These are phyloP conservation scores for Lactarius sanguifluus DNA, from an alignment of 768 basidiomycete genomes.

Conservation along the genomic window DNA sequence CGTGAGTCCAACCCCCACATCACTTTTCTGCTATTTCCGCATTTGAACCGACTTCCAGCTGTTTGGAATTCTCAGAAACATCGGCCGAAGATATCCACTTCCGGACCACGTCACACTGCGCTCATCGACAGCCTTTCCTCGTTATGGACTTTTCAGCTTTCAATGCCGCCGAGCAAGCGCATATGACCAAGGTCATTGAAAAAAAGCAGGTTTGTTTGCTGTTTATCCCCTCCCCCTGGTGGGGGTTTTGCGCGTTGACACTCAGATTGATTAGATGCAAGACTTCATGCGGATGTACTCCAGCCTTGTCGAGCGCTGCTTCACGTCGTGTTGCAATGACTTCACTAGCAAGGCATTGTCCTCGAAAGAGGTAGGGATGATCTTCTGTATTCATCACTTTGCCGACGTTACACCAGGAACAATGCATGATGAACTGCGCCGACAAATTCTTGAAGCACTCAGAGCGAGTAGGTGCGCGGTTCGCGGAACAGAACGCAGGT, in stretches of 20 bases:
- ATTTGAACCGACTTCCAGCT: not conserved
- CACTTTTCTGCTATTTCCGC: not conserved
- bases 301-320: conserved; percentile 92
- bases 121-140: conserved; percentile 22
- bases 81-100: not conserved
- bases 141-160: conserved; percentile 90
- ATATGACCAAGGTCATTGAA: conserved; percentile 92
- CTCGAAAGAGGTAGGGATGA: conserved; percentile 74
- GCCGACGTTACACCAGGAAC: conserved; percentile 52
- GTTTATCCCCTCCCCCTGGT: not conserved
- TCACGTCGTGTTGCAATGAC: conserved; percentile 92
- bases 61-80: not conserved
- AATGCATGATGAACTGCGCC: conserved; percentile 89
- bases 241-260: conserved; percentile 5
- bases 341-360: conserved; percentile 94
- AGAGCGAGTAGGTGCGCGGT: conserved; percentile 87
- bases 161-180: conserved; percentile 91
- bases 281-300: conserved; percentile 97
- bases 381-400: conserved; percentile 10
- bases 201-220: conserved; percentile 78
- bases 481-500: conserved; percentile 93
- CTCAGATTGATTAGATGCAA: conserved; percentile 72
- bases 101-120: conserved; percentile 15
- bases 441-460: conserved; percentile 99
- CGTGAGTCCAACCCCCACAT: conserved; percentile 3